phyloP scores from a whole-genome alignment of 2,329 filamentous ascomycete species.

The Leptodontidium sp. region DNA sequence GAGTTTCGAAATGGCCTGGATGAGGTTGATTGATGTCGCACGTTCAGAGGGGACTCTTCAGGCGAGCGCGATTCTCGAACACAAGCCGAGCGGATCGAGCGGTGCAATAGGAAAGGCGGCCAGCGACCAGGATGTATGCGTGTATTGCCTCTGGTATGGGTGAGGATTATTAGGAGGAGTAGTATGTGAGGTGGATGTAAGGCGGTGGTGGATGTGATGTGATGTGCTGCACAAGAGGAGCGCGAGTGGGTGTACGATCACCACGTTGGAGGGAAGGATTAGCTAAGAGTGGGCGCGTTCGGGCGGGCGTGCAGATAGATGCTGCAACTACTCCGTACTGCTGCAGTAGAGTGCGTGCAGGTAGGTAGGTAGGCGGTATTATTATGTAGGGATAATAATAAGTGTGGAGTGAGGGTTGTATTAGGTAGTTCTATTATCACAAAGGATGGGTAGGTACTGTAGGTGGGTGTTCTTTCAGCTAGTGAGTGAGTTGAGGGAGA shows the following conservation, averaged over 20 bases:
- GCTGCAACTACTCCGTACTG: neutral
- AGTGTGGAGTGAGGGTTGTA: neutral
- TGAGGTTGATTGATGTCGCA: slow-evolving; percentile 45
- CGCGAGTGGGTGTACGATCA: slow-evolving; percentile 15
- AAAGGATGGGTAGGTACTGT: neutral
- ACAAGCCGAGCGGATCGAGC: slow-evolving; percentile 37
- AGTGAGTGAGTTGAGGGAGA: slow-evolving; percentile 1
- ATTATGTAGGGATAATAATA: slow-evolving; percentile 28
- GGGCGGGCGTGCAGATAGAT: neutral
- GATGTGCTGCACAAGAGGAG: slow-evolving; percentile 13
- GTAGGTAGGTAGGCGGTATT: slow-evolving; percentile 2
- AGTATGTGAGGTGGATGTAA: slow-evolving; percentile 2
- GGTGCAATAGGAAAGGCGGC: slow-evolving; percentile 25
- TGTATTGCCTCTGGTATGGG: neutral
- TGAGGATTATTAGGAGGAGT: slow-evolving; percentile 6
- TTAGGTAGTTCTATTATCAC: slow-evolving; percentile 29
- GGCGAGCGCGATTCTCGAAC: slow-evolving; percentile 38
- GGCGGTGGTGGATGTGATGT: neutral
- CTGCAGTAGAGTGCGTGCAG: slow-evolving; percentile 18
- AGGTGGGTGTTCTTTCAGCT: neutral
- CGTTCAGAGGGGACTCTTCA: slow-evolving; percentile 37
- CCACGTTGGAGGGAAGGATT: slow-evolving; percentile 8
- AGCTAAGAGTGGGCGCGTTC: slow-evolving; percentile 5
- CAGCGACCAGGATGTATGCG: slow-evolving; percentile 22
- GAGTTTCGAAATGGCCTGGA: slow-evolving; percentile 43